Percentiles rank a stretch among this genome's conserved stretches.
Conservation (phyloP, 306 rosid genomes). For the barrel medic (Medicago truncatula) region MtrunA17r5.0-ANR NC_053042.1:12847001-12847500, state of each 20-base stretch:
- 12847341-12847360: constrained; percentile 8
- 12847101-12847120: constrained; percentile 35
- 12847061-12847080: constrained; percentile 1
- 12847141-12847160: constrained; percentile 21
- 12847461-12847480: constrained; percentile 42
- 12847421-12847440: not conserved
- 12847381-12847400: constrained; percentile 1
- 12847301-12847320: constrained; percentile 10
- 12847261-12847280: constrained; percentile 21
- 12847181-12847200: constrained; percentile 12
- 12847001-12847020: not conserved
- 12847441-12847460: constrained; percentile 43
- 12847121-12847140: constrained; percentile 39
- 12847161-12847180: constrained; percentile 30
- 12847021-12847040: not conserved
- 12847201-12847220: not conserved
- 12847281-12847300: constrained; percentile 22
- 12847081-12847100: constrained; percentile 16
- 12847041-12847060: not conserved
- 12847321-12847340: constrained; percentile 16
- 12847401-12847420: constrained; percentile 22
- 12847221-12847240: constrained; percentile 19
- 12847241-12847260: constrained; percentile 2
- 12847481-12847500: not conserved
- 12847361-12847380: constrained; percentile 22